Conservation (phyloP, 2,329 filamentous ascomycete species). For the Trichophaea hybrida region DNA sequence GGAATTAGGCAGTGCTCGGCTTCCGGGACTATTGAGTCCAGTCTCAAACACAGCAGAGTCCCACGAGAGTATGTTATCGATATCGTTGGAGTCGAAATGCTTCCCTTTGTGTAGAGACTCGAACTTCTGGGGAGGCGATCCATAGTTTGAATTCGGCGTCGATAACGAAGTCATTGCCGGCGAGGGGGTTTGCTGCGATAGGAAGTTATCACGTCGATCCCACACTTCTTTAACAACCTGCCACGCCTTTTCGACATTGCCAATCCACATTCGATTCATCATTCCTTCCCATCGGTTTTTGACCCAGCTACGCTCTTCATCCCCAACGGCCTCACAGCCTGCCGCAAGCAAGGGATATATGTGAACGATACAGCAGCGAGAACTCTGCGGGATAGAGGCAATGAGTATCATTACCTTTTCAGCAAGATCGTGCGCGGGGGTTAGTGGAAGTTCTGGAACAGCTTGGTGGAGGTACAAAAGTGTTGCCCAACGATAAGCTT, state of each 20-base stretch:
- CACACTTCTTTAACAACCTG: constrained; percentile 54
- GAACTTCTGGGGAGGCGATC: too few species aligned
- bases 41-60: neutral
- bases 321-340: constrained; percentile 46
- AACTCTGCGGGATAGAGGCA: constrained; percentile 48
- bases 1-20: constrained; percentile 3
- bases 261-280: constrained; percentile 48
- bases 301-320: constrained; percentile 51
- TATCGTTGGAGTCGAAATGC: neutral
- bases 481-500: constrained; percentile 52
- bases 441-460: constrained; percentile 51
- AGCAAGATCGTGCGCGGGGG: constrained; percentile 41
- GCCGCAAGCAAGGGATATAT: constrained; percentile 56
- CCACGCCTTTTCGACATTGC: constrained; percentile 50
- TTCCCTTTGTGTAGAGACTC: too few species aligned
- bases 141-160: neutral
- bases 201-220: constrained; percentile 41
- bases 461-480: constrained; percentile 53
- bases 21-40: neutral
- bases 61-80: neutral
- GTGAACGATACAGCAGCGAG: constrained; percentile 51
- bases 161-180: neutral
- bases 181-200: neutral
- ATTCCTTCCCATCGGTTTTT: constrained; percentile 48
- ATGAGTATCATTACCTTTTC: constrained; percentile 47